A percentile compares a stretch with the other conserved stretches of the same genome.
Evolutionary conservation across 768 basidiomycete genomes (phyloP).

Genomic region (Amanita rubescens): DNA sequence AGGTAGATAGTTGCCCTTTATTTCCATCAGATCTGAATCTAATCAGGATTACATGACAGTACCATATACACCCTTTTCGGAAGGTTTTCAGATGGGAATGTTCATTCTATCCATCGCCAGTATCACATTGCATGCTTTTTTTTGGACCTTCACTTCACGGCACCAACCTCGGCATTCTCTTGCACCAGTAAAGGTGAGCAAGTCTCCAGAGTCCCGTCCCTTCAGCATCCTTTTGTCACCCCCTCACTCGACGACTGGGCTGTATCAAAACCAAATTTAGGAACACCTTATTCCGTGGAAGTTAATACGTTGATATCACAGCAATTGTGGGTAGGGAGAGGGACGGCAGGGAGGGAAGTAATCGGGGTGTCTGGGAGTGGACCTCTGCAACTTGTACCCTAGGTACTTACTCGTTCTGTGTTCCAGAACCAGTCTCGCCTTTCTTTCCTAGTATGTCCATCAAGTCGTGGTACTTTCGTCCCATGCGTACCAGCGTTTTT

Average conservation of each 20-base stretch:
- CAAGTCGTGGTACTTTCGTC: constrained; percentile 69
- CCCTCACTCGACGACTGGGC: constrained; percentile 80
- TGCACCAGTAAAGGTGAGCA: constrained; percentile 15
- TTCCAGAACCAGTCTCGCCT: not conserved
- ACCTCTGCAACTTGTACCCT: constrained; percentile 91
- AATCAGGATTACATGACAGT: no score
- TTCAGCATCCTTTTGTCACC: constrained; percentile 49
- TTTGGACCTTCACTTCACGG: constrained; percentile 74
- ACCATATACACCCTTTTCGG: constrained; percentile 60
- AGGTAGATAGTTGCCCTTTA: no score
- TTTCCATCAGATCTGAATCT: no score
- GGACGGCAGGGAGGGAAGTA: constrained; percentile 55
- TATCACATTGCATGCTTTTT: constrained; percentile 74
- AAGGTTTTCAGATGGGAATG: no score
- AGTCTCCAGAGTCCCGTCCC: constrained; percentile 13
- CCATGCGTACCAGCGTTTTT: not conserved
- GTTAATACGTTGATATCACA: constrained; percentile 33
- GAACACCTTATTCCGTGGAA: constrained; percentile 87
- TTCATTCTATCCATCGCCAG: constrained; percentile 85
- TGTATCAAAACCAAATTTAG: constrained; percentile 90
- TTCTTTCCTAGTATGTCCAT: constrained; percentile 89
- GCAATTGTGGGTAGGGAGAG: constrained; percentile 58
- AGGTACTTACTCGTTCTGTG: constrained; percentile 10
- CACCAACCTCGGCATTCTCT: constrained; percentile 35
- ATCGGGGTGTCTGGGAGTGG: constrained; percentile 99